Percentiles rank a stretch among this genome's conserved stretches.
Evolutionary conservation across 768 basidiomycete species (phyloP).

Genomic region (Auriscalpium orientale): DNA sequence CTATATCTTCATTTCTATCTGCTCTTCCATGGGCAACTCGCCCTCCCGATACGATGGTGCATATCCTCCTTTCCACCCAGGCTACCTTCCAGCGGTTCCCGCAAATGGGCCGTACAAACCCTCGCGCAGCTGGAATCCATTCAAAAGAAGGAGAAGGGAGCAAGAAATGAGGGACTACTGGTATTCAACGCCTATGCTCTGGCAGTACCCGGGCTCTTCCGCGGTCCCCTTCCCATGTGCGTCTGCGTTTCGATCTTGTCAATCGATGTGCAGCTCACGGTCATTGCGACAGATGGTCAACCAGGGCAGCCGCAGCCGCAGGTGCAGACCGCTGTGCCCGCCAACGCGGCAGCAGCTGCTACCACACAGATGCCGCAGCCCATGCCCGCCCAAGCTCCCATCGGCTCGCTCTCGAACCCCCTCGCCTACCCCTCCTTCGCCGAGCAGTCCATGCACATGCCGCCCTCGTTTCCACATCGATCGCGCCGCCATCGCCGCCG

Average conservation of each 20-base stretch:
- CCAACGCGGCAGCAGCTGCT: background rate
- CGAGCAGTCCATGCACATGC: background rate
- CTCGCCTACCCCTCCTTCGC: slow-evolving; percentile 1
- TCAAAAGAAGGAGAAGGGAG: slow-evolving; percentile 11
- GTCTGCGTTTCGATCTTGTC: background rate
- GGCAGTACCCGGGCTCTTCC: slow-evolving; percentile 9
- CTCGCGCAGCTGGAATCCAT: slow-evolving; percentile 9
- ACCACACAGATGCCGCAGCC: background rate
- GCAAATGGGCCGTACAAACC: background rate
- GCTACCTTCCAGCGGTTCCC: slow-evolving; percentile 3
- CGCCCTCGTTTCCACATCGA: background rate
- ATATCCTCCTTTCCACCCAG: slow-evolving; percentile 2
- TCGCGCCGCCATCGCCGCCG: background rate
- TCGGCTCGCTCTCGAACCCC: background rate
- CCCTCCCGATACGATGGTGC: slow-evolving; percentile 6
- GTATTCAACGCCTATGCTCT: slow-evolving; percentile 11
- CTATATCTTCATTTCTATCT: too few species aligned
- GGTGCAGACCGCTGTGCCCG: background rate
- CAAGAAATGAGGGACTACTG: slow-evolving; percentile 8
- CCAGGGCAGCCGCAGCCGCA: slow-evolving; percentile 9
- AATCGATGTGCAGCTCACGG: background rate
- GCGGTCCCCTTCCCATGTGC: slow-evolving; percentile 5
- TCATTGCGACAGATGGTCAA: background rate
- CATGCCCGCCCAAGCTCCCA: background rate
- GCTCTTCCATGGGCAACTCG: slow-evolving; percentile 7